Conservation (phyloP, 768 basidiomycete species). For the Podaxis mareebaensis region DNA sequence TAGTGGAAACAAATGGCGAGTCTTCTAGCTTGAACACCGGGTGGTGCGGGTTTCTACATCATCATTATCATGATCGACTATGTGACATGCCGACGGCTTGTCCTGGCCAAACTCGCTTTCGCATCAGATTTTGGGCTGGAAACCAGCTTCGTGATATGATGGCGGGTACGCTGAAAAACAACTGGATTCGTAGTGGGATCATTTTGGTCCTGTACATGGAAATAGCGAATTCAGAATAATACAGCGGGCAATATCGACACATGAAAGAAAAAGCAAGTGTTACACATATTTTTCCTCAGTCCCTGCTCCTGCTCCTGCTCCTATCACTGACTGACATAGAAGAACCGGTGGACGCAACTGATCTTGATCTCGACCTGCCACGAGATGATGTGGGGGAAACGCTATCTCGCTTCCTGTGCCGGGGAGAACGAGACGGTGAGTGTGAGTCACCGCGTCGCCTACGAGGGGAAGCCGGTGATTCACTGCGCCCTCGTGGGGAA, state of each 20-base stretch:
- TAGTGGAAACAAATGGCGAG: no score
- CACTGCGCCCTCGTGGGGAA: slow-evolving; percentile 12
- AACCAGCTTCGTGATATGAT: background rate
- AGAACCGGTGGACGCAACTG: slow-evolving; percentile 23
- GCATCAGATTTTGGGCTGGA: background rate
- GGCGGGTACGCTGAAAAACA: background rate
- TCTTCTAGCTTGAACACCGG: no score
- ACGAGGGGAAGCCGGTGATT: slow-evolving; percentile 4
- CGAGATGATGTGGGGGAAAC: slow-evolving; percentile 2
- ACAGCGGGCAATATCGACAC: background rate
- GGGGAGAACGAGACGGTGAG: slow-evolving; percentile 26
- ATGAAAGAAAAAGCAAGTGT: background rate
- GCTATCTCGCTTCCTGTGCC: slow-evolving; percentile 16
- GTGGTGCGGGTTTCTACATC: no score
- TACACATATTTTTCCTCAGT: background rate
- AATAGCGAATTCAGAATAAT: background rate
- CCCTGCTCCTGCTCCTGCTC: slow-evolving; percentile 20
- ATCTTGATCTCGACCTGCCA: slow-evolving; percentile 15
- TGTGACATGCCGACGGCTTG: no score
- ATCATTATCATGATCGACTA: no score
- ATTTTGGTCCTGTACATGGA: background rate
- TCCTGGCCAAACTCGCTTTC: no score
- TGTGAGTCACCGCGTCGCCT: slow-evolving; percentile 21
- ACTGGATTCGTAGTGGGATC: background rate
- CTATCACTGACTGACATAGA: slow-evolving; percentile 25